Conservation (phyloP, 1,284 basidiomycete genomes). For the Inonotus obliquus region DNA sequence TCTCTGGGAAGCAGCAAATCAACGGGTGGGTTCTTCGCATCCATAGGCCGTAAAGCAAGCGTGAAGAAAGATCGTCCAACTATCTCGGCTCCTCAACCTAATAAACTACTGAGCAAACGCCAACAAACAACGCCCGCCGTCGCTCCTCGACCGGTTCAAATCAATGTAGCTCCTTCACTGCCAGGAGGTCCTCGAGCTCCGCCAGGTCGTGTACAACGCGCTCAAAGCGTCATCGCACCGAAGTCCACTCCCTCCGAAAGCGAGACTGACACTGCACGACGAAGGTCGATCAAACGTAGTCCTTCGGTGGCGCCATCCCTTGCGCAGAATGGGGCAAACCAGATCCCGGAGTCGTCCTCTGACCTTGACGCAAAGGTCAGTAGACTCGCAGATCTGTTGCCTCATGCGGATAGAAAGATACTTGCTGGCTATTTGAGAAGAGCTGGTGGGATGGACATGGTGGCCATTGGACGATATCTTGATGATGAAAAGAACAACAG, state of each 20-base stretch:
- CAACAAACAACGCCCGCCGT: constrained; percentile 30
- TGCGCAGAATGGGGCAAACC: neutral
- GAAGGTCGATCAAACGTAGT: constrained; percentile 11
- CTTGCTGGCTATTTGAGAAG: constrained; percentile 70
- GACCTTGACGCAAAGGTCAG: constrained; percentile 65
- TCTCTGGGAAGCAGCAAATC: constrained; percentile 36
- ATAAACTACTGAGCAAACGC: constrained; percentile 38
- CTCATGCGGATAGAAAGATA: constrained; percentile 66
- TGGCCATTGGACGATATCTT: constrained; percentile 82
- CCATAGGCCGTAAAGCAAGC: constrained; percentile 68
- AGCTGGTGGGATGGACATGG: constrained; percentile 67
- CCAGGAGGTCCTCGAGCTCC: constrained; percentile 74
- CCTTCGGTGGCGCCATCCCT: constrained; percentile 13
- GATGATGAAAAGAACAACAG: constrained; percentile 85
- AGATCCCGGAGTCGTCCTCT: constrained; percentile 30
- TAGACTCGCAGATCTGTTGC: constrained; percentile 68
- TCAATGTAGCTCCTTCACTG: constrained; percentile 44
- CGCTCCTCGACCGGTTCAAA: constrained; percentile 33
- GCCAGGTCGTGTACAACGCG: constrained; percentile 55
- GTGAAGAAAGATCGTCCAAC: constrained; percentile 36
- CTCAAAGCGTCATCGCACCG: constrained; percentile 53
- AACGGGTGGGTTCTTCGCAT: constrained; percentile 61
- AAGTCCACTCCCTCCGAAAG: constrained; percentile 33
- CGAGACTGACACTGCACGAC: constrained; percentile 6
- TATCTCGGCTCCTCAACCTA: constrained; percentile 25